A percentile compares a stretch with the other conserved stretches of the same genome.
These are phyloP conservation scores for Fusarium piperis DNA, from an alignment of 2,329 filamentous ascomycete genomes.

Conservation along the genomic window DNA sequence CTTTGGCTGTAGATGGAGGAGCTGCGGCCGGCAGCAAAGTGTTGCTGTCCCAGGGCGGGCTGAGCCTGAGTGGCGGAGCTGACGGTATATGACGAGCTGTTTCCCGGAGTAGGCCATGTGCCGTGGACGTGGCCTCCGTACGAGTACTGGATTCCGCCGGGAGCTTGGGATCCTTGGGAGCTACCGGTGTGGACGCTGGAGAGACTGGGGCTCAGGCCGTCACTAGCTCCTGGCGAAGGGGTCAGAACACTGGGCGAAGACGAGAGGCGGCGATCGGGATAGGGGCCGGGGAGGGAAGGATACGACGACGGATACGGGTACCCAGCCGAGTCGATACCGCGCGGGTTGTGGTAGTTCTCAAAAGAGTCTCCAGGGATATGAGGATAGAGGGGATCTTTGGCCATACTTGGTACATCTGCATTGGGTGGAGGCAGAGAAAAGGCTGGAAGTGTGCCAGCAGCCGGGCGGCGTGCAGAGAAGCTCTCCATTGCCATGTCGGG, in stretches of 20 bases:
- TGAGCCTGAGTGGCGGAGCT: slow-evolving; percentile 53
- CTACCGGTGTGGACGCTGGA: slow-evolving; percentile 69
- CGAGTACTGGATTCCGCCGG: slow-evolving; percentile 56
- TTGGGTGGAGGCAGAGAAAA: slow-evolving; percentile 50
- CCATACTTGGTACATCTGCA: slow-evolving; percentile 50
- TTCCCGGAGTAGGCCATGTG: slow-evolving; percentile 67
- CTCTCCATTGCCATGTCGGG: slow-evolving; percentile 45
- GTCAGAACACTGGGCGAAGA: slow-evolving; percentile 48
- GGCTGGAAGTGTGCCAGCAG: slow-evolving; percentile 46
- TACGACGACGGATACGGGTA: slow-evolving; percentile 38
- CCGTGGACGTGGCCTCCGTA: slow-evolving; percentile 64
- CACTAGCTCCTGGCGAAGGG: slow-evolving; percentile 60
- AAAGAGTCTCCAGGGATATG: slow-evolving; percentile 31
- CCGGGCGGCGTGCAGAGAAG: slow-evolving; percentile 48
- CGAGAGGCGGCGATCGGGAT: slow-evolving; percentile 40
- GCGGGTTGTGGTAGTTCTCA: slow-evolving; percentile 36
- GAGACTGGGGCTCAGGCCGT: slow-evolving; percentile 70
- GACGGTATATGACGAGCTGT: slow-evolving; percentile 60
- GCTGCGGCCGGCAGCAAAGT: slow-evolving; percentile 43
- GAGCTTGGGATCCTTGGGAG: slow-evolving; percentile 66
- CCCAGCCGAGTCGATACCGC: slow-evolving; percentile 35
- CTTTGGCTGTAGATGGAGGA: slow-evolving; percentile 58
- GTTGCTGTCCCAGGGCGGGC: slow-evolving; percentile 41
- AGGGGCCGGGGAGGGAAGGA: slow-evolving; percentile 39
- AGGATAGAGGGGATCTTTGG: slow-evolving; percentile 38